Base-by-base conservation (phyloP, 1,139 yeast species). In the Geotrichum bryndzae region DNA sequence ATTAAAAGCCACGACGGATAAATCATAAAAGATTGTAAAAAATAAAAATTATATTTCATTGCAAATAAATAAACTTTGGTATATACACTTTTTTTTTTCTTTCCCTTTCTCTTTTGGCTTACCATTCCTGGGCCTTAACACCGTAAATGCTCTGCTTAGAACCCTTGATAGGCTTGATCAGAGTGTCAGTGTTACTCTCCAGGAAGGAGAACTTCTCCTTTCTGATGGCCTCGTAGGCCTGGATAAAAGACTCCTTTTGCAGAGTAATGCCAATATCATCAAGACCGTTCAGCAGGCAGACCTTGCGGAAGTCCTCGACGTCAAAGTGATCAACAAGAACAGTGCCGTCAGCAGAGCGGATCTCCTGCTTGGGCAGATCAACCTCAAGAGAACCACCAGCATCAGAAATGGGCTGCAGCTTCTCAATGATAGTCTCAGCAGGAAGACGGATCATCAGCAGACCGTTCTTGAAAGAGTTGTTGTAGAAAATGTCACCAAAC, bases 401-500 rank as follows among this genome's bases (percentile, higher is more conserved):
- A 63, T 81, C 79, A 38, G 96, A 97, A 61, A 88, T 76, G 59
- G 97, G 97, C 66, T 86, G 80, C 60, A 94, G 81, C 76, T 88
- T 90, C 60, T 79, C 80, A 55, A 77, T 72, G 67, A 94, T 94
- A 18, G 83, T 80, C 46, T 87, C 88, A 70, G 87, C 92, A 31
- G 92, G 87, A 29, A 92, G 74, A 78, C 97, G 85, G 70, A 94
- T 90, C 64, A 98, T 97, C 68, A 94, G 80, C 74, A 94, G 82
- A 58, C 97, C 97, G 77, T 94, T 94, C 80, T 94, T 94, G 81
- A 88, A 89, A 58, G 97, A 91, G 80, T 94, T 94, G 80, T 89
- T 94, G 84, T 90, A 92, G 82, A 94, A 94, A 70, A 94, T 94
- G 77, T 94, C 99, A 74, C 99, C 99, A 71, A 92, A 94, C 1